Base-by-base conservation (phyloP, 768 basidiomycete genomes). In the Suillus luteus region DNA sequence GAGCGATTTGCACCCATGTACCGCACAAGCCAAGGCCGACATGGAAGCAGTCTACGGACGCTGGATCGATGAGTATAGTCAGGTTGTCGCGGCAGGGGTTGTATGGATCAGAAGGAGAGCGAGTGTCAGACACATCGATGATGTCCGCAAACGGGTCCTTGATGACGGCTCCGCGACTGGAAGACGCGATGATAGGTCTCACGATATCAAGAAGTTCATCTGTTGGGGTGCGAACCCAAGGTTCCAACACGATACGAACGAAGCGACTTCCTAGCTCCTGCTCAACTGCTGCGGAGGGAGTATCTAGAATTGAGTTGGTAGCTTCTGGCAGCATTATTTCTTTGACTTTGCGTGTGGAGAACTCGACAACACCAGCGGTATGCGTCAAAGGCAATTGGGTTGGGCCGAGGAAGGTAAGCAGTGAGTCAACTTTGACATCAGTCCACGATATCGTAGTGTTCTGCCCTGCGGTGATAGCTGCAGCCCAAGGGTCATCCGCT, bases 291-390 rank as follows among this genome's bases (percentile, higher is more conserved):
- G 64, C 55, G 2, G 55, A 49, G 6, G 37, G 14, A 31, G 19
- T 4, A 19, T 48, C 48, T 60, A 37, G 24, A 54, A 40, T 54
- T 58, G 54, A 35, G 3, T n/a, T n/a, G 44, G 35, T 61, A 64
- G 67, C 31, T 31, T 72, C 73, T 1, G 83, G 83, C 2, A 75
- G 67, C 5, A 77, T 66, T 62, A 88, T 73, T 2, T 79, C 70
- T 57, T 81, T 81, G 72, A 92, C 80, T 51, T 80, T 79, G 35
- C 91, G 80, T 58, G 87, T 82, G 3, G 87, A 87, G 44, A 77
- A 78, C 72, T 92, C 91, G 60, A 89, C 85, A 59, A 90, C 73
- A 14, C 87, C 88, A 2, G 86, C 77, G 3, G 77, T 79, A 72
- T 90, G 88, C 5, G 86, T 86, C 61, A 83, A 65, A 1, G 89